These are phyloP conservation scores for Tylopilus subfusipes DNA, from an alignment of 768 basidiomycete species.

Conservation along the genomic window DNA sequence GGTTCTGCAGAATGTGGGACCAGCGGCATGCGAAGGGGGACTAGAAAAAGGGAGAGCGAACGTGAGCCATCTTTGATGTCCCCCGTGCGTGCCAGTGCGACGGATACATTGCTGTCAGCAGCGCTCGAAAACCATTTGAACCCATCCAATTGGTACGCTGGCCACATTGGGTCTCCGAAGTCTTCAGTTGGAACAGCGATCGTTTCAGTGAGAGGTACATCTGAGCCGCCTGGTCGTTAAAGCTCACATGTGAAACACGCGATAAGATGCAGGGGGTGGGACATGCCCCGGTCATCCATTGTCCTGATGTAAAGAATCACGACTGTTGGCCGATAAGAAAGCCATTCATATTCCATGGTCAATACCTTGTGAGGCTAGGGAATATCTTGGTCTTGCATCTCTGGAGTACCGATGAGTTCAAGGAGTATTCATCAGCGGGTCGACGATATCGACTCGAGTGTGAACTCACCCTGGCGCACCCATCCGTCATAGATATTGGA, in stretches of 20 bases:
- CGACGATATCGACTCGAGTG: background rate
- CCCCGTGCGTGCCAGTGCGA: slow-evolving; percentile 74
- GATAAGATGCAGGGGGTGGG: background rate
- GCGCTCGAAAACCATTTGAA: slow-evolving; percentile 88
- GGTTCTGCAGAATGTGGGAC: slow-evolving; percentile 40
- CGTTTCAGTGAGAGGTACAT: slow-evolving; percentile 73
- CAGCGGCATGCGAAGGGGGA: slow-evolving; percentile 58
- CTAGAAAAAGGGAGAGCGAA: slow-evolving; percentile 69
- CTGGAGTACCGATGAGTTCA: slow-evolving; percentile 58
- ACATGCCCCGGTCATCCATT: slow-evolving; percentile 80
- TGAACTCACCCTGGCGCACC: slow-evolving; percentile 53
- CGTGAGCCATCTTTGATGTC: slow-evolving; percentile 52
- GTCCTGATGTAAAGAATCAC: slow-evolving; percentile 74
- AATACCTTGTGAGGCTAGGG: slow-evolving; percentile 59
- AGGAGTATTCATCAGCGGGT: slow-evolving; percentile 26
- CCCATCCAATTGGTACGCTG: slow-evolving; percentile 57
- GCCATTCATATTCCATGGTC: background rate
- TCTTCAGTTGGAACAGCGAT: slow-evolving; percentile 41
- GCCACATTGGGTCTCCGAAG: slow-evolving; percentile 39
- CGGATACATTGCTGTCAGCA: slow-evolving; percentile 67
- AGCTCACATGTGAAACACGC: background rate
- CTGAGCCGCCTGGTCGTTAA: slow-evolving; percentile 70
- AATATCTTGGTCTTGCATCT: slow-evolving; percentile 58
- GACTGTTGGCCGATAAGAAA: slow-evolving; percentile 37
- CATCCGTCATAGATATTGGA: slow-evolving; percentile 79